Evolutionary conservation across 805 yeast species (phyloP).

Genomic region (Clavispora asparagi): DNA sequence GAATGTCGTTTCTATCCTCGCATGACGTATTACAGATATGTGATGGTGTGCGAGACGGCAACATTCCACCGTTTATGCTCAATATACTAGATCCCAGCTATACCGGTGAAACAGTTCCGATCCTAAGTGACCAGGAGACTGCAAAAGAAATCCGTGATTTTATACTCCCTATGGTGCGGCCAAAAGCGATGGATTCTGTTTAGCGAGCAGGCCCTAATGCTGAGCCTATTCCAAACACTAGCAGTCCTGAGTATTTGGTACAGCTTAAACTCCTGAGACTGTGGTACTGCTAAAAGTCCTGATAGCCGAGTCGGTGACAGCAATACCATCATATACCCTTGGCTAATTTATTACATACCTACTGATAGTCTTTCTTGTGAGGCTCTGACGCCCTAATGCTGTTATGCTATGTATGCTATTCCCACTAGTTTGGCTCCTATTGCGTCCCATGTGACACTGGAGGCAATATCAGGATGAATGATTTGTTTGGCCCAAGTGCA

Average conservation of each 20-base stretch:
- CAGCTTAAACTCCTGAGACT: too few relatives aligned
- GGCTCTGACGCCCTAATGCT: too few relatives aligned
- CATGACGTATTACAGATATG: slow-evolving; percentile 29
- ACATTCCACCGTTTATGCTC: slow-evolving; percentile 31
- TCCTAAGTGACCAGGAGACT: slow-evolving; percentile 23
- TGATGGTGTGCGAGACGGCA: slow-evolving; percentile 35
- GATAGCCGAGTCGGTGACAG: too few relatives aligned
- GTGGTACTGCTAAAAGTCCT: too few relatives aligned
- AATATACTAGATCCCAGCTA: slow-evolving; percentile 29
- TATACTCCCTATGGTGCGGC: slow-evolving; percentile 28
- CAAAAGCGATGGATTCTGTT: background rate
- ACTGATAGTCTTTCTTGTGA: too few relatives aligned
- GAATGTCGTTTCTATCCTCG: slow-evolving; percentile 20
- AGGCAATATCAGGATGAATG: too few relatives aligned
- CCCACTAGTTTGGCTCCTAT: too few relatives aligned
- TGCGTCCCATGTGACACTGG: background rate
- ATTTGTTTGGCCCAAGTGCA: background rate
- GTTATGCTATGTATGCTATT: background rate
- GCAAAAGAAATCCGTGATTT: slow-evolving; percentile 28
- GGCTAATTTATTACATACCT: too few relatives aligned
- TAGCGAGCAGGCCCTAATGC: too few relatives aligned
- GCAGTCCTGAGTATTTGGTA: too few relatives aligned
- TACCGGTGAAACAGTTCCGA: slow-evolving; percentile 9
- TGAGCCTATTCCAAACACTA: too few relatives aligned
- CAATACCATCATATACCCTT: too few relatives aligned